Evolutionary conservation across 2,329 filamentous ascomycete genomes (phyloP).

Genomic region (Venturia carpophila): DNA sequence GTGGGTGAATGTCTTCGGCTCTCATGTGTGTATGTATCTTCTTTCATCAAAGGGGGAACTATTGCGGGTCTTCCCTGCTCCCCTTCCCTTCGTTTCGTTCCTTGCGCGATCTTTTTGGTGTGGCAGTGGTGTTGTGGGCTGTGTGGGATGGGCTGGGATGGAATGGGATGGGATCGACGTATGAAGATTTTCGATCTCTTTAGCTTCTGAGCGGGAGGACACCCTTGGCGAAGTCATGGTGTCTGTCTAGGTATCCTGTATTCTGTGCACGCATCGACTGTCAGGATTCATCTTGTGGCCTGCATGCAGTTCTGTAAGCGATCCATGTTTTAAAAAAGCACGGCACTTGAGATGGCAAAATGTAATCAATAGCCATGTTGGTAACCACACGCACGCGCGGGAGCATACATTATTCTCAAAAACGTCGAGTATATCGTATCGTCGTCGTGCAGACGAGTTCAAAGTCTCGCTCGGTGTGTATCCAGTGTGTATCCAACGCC

Average conservation of each 20-base stretch:
- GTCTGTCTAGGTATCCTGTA: not conserved
- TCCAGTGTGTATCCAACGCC: not conserved
- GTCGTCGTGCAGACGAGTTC: not conserved
- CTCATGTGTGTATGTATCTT: constrained; percentile 10
- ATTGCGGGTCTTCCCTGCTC: not conserved
- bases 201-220: not conserved
- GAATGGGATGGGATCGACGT: not conserved
- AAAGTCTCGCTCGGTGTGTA: not conserved
- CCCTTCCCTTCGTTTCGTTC: not conserved
- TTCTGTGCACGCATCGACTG: too few species aligned
- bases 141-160: too few species aligned
- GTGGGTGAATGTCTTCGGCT: not conserved
- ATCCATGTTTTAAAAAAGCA: too few species aligned
- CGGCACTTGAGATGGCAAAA: too few species aligned
- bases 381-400: too few species aligned
- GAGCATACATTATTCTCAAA: not conserved
- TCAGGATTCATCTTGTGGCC: too few species aligned
- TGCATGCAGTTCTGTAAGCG: too few species aligned
- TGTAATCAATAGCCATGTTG: too few species aligned
- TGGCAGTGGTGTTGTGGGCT: constrained; percentile 1
- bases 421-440: not conserved
- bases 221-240: not conserved
- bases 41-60: not conserved
- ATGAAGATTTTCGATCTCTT: constrained; percentile 2
- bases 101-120: not conserved